These are phyloP conservation scores for Leccinum subgranulosum DNA, from an alignment of 768 basidiomycete species.

Conservation along the genomic window DNA sequence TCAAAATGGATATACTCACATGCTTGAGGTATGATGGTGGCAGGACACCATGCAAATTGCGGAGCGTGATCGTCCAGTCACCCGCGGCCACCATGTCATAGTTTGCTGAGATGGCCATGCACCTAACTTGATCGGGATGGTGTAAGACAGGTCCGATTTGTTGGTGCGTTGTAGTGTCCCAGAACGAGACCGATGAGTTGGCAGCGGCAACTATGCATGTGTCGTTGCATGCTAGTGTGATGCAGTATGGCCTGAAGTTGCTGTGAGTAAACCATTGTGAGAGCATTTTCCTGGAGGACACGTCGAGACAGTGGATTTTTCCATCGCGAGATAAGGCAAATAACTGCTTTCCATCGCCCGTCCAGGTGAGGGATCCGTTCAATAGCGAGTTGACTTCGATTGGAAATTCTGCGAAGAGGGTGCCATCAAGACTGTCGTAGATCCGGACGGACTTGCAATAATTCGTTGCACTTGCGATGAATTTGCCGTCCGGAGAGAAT, in stretches of 20 bases:
- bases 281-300: background rate
- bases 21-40: background rate
- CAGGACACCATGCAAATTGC: background rate
- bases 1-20: background rate
- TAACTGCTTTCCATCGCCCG: background rate
- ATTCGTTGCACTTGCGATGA: background rate
- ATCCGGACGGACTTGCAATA: too few species aligned
- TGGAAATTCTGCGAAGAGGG: too few species aligned
- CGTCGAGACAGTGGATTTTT: too few species aligned
- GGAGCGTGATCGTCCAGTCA: background rate
- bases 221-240: background rate
- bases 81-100: background rate
- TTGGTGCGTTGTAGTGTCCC: background rate
- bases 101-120: background rate
- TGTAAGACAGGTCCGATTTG: background rate
- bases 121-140: background rate
- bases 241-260: background rate
- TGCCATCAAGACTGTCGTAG: too few species aligned
- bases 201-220: background rate
- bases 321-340: too few species aligned
- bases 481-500: too few species aligned
- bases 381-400: too few species aligned
- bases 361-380: background rate
- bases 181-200: background rate
- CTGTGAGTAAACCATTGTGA: background rate